A percentile compares a stretch with the other conserved stretches of the same genome.
phyloP scores from a whole-genome alignment of 148 eudicot genomes.

The Pharnaceum exiguum region DNA sequence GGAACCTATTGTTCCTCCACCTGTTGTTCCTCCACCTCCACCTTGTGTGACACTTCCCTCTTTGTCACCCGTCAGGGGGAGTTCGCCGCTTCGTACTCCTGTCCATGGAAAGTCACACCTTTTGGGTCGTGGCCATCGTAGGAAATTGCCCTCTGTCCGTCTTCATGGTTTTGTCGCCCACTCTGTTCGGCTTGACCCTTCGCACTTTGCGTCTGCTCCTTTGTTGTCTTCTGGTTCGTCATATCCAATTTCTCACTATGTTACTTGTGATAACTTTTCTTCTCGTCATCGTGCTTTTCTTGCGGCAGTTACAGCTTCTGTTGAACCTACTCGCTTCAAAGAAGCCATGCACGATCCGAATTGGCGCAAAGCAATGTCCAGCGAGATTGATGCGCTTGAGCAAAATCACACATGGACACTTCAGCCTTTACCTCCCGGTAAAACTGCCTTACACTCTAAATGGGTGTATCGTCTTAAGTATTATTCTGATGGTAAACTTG shows the following conservation, averaged over 20 bases:
- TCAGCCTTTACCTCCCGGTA: neutral
- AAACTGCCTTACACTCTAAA: neutral
- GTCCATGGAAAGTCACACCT: too few species aligned
- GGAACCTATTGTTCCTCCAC: too few species aligned
- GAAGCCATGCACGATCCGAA: neutral
- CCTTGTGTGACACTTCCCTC: too few species aligned
- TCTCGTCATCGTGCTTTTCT: neutral
- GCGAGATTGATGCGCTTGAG: too few species aligned
- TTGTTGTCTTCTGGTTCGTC: neutral
- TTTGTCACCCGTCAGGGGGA: too few species aligned
- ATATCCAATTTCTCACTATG: constrained; percentile 5
- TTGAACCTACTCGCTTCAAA: neutral
- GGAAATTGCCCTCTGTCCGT: too few species aligned
- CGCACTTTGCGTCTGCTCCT: neutral
- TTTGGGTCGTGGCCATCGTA: too few species aligned
- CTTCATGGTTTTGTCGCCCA: neutral
- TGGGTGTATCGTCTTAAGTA: constrained; percentile 1
- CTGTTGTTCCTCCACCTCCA: too few species aligned
- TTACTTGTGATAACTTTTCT: neutral
- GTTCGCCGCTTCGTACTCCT: too few species aligned
- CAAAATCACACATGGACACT: neutral
- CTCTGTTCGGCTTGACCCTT: neutral
- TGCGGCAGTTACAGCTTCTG: neutral
- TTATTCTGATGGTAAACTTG: neutral
- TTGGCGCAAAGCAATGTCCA: neutral